Evolutionary conservation across 2,329 filamentous ascomycete genomes (phyloP), one percentile per base, ranked within the genome.

Genomic region (Helicocarpus griseus): DNA sequence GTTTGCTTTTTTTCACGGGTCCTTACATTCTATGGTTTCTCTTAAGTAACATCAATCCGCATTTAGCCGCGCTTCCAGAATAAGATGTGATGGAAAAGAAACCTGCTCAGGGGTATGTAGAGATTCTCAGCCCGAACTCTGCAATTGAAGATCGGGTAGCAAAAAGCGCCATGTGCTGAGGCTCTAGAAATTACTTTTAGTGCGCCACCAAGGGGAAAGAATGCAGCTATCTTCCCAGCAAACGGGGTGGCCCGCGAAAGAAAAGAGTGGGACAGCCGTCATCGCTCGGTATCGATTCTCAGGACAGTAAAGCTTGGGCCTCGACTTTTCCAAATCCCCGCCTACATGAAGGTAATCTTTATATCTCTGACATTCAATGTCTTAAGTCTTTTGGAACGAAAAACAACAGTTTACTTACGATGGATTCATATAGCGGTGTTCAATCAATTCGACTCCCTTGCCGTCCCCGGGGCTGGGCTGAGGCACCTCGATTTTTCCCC

Each of bases 201-300:
- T 73, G 70, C 59, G 57, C 63, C 41, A 61, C 56, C 57, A 73
- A 70, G 59, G 63, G 63, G 41, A 67, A 62, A 55, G 64, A 66
- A 58, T 73, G 70, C 52, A 69, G 63, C 22, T 72, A 72, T 58
- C 50, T 71, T 21, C 69, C 69, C 33, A 72, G 69, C 63, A 71
- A 70, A 60, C 62, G 69, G 49, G 69, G 69, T 49, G 69, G 69
- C n/a, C 69, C 69, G 19, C 63, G 69, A 28, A 71, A 69, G 55
- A 71, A 70, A 61, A 71, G 66, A 33, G 36, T 53, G 28, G 50
- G 49, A 39, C 49, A 50, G 31, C 36, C 51, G 9, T 39, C 53
- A 11, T 43, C 47, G 8, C 14, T 53, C 19, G 47, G 45, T 17
- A 19, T 47, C 17, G 39, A 52, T 13, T 35, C 36, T 26, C 36